phyloP scores from a whole-genome alignment of 345 rosid genomes.

The Aquilaria sinensis region DNA sequence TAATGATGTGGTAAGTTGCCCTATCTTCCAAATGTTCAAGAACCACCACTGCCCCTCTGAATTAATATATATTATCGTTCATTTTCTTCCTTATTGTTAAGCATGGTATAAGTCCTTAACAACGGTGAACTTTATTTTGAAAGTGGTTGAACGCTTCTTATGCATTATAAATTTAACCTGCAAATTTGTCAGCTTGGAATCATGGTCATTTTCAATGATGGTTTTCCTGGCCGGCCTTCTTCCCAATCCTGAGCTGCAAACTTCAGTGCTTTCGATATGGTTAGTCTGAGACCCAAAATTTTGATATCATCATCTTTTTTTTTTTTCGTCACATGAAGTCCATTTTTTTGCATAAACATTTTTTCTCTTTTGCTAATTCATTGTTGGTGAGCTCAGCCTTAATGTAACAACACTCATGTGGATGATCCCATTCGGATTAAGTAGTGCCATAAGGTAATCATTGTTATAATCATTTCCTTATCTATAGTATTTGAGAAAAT shows the following conservation, averaged over 20 bases:
- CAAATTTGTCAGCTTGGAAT: constrained; percentile 3
- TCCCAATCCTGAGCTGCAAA: constrained; percentile 14
- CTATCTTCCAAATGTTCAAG: neutral
- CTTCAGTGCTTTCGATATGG: constrained; percentile 13
- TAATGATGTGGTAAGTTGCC: constrained; percentile 22
- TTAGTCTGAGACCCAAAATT: neutral
- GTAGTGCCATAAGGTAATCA: constrained; percentile 10
- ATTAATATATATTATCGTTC: neutral
- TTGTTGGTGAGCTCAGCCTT: constrained; percentile 1
- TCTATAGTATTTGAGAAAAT: neutral
- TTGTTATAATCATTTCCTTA: neutral
- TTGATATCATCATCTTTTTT: neutral
- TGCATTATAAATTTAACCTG: neutral
- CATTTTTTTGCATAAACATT: too few species aligned
- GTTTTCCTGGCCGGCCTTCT: constrained; percentile 11
- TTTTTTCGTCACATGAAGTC: neutral
- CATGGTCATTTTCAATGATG: constrained; percentile 13
- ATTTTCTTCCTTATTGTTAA: neutral
- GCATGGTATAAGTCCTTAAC: neutral
- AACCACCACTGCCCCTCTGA: neutral
- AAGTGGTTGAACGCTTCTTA: neutral
- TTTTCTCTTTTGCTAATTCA: neutral
- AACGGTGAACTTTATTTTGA: too few species aligned
- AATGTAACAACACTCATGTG: constrained; percentile 5
- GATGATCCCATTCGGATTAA: constrained; percentile 13